Evolutionary conservation across 345 rosid genomes (phyloP).

Genomic region (Eucalyptus regnans): DNA sequence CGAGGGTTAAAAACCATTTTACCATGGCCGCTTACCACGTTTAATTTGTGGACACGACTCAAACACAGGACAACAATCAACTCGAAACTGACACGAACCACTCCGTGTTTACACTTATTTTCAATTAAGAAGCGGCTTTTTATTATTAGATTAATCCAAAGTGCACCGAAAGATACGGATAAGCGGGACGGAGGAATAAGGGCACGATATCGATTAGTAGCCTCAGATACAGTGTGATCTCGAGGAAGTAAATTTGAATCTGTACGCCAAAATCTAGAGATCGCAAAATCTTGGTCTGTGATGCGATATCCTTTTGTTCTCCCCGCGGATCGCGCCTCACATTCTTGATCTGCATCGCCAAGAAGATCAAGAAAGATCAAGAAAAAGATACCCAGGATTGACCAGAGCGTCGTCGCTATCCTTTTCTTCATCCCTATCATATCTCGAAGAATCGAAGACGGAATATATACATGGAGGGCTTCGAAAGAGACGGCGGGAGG

Average conservation of each 20-base stretch:
- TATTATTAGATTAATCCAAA: not conserved
- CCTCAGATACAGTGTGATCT: not conserved
- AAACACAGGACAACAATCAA: not conserved
- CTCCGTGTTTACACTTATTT: not conserved
- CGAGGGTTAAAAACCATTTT: not conserved
- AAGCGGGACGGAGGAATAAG: not conserved
- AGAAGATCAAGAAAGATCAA: not conserved
- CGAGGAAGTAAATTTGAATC: not conserved
- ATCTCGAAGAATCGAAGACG: not conserved
- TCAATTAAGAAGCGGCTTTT: not conserved
- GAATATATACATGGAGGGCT: not conserved
- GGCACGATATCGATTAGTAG: not conserved
- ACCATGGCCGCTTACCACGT: not conserved
- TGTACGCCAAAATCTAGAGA: not conserved
- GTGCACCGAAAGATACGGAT: not conserved
- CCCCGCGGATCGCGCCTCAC: not conserved
- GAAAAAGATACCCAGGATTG: not conserved
- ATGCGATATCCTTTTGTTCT: not conserved
- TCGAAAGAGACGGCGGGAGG: not conserved
- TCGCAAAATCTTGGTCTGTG: not conserved
- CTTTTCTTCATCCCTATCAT: not conserved
- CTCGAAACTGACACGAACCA: not conserved
- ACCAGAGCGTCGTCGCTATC: not conserved
- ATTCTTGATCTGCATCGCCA: not conserved
- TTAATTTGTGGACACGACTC: not conserved